Conservation (phyloP, 169 alveolate genomes). For the Cryptosporidium viatorum region DNA sequence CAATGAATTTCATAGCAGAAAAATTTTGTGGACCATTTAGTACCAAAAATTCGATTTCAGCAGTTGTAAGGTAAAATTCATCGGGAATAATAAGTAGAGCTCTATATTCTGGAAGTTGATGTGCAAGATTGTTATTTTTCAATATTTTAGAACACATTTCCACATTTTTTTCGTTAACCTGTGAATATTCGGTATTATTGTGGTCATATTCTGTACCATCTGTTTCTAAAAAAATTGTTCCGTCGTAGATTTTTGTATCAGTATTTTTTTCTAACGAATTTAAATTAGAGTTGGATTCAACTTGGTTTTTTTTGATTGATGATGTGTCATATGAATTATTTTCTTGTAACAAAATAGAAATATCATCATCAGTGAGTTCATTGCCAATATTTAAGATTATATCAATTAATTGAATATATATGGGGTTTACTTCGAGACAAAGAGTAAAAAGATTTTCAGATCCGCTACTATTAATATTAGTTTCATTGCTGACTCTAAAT, state of each 20-base stretch:
- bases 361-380: slow-evolving; percentile 22
- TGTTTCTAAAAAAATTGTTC: not conserved
- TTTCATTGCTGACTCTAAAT: not conserved
- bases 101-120: slow-evolving; percentile 51
- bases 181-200: not conserved
- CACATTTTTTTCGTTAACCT: not conserved
- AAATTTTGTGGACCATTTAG: slow-evolving; percentile 63
- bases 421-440: slow-evolving; percentile 61
- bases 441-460: not conserved
- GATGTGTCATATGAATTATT: not conserved
- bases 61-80: slow-evolving; percentile 1
- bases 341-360: slow-evolving; percentile 11
- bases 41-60: slow-evolving; percentile 22
- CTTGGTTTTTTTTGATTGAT: not conserved
- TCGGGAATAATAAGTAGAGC: slow-evolving; percentile 44
- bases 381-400: slow-evolving; percentile 24
- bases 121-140: too few species aligned
- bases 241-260: not conserved
- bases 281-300: not conserved
- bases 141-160: not conserved
- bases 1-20: slow-evolving; percentile 15
- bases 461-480: not conserved
- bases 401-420: slow-evolving; percentile 47
- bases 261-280: not conserved
- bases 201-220: not conserved